These are phyloP conservation scores for Hypomontagnella submonticulosa DNA, from an alignment of 495 filamentous ascomycete genomes.

Conservation along the genomic window DNA sequence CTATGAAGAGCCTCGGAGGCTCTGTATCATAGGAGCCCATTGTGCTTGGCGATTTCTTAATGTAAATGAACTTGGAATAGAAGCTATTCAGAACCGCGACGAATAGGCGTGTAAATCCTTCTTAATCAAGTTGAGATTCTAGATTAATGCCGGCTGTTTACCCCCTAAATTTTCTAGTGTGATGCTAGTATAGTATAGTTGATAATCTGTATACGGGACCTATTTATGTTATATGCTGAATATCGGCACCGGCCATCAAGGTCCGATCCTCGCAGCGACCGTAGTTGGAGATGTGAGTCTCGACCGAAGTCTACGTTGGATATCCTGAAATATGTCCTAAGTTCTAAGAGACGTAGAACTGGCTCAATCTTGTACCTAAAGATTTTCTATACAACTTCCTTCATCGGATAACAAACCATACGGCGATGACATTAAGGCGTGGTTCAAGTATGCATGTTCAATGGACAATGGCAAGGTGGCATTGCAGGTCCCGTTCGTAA, in stretches of 20 bases:
- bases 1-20: slow-evolving; percentile 69
- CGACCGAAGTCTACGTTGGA: neutral
- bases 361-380: neutral
- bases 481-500: slow-evolving; percentile 30
- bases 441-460: neutral
- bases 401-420: slow-evolving; percentile 25
- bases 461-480: slow-evolving; percentile 12
- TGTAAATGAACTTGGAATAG: neutral
- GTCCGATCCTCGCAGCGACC: slow-evolving; percentile 12
- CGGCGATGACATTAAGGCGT: slow-evolving; percentile 37
- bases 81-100: neutral
- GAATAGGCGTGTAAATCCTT: too few relatives aligned
- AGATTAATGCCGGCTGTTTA: slow-evolving; percentile 4
- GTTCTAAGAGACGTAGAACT: too few relatives aligned
- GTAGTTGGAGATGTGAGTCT: neutral
- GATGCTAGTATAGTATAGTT: too few relatives aligned
- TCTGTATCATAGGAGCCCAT: slow-evolving; percentile 55
- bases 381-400: neutral
- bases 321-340: too few relatives aligned
- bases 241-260: neutral
- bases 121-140: neutral
- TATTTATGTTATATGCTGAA: neutral
- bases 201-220: neutral
- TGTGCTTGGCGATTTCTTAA: slow-evolving; percentile 1
- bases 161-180: neutral